A percentile compares a stretch with the other conserved stretches of the same genome.
These are phyloP conservation scores for Citrus glauca DNA, from an alignment of 345 rosid genomes.

Conservation along the genomic window DNA sequence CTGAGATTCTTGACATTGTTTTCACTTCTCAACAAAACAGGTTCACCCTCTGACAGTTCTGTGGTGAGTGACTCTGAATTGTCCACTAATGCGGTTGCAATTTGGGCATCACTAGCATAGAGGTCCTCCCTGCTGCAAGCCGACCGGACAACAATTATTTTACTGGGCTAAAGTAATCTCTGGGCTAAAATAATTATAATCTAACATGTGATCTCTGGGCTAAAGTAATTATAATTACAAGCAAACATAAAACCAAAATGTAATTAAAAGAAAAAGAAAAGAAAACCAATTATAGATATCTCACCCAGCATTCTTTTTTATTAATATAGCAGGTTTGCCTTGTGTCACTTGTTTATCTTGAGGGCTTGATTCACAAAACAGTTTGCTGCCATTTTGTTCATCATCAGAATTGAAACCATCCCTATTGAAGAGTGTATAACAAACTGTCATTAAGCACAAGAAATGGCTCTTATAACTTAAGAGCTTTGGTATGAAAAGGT, in stretches of 20 bases:
- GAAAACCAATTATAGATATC: constrained; percentile 3
- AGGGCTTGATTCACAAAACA: constrained; percentile 23
- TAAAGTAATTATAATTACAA: background rate
- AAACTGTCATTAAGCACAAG: background rate
- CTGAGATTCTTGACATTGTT: constrained; percentile 22
- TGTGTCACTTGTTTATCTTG: constrained; percentile 35
- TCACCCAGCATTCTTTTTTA: constrained; percentile 36
- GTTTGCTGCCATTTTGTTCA: constrained; percentile 26
- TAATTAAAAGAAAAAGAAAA: background rate
- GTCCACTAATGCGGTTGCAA: constrained; percentile 23
- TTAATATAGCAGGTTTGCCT: constrained; percentile 32
- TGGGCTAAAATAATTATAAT: background rate
- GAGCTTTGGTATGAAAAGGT: background rate
- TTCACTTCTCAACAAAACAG: constrained; percentile 27
- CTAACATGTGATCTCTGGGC: background rate
- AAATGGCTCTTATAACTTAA: background rate
- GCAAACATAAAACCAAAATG: background rate
- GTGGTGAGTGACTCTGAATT: constrained; percentile 13
- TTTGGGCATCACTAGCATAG: constrained; percentile 17
- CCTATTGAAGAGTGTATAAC: constrained; percentile 20
- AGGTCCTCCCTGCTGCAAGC: constrained; percentile 30
- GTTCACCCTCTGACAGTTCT: constrained; percentile 17
- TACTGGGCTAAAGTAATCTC: background rate
- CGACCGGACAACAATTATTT: background rate
- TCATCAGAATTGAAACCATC: constrained; percentile 21